These are phyloP conservation scores for Goffeauzyma gilvescens DNA, from an alignment of 768 basidiomycete genomes.

Conservation along the genomic window DNA sequence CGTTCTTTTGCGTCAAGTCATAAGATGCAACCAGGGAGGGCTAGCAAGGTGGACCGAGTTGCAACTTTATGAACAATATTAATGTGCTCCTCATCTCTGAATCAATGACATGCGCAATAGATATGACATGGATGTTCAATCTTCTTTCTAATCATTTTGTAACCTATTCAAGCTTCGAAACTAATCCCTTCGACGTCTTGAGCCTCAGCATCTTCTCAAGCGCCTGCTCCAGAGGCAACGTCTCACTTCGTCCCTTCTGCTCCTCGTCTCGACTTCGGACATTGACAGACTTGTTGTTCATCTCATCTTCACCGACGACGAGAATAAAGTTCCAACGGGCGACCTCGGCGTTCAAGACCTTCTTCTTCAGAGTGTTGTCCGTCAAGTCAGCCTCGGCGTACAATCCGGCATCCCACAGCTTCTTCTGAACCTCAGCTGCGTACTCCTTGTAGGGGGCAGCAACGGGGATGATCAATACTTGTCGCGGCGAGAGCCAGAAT, in stretches of 20 bases:
- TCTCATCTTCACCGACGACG: constrained; percentile 87
- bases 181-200: constrained; percentile 42
- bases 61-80: too few relatives aligned
- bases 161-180: constrained; percentile 40
- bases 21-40: too few relatives aligned
- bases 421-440: constrained; percentile 57
- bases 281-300: constrained; percentile 71
- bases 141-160: too few relatives aligned
- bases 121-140: not conserved
- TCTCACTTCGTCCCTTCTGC: constrained; percentile 46
- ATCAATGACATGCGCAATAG: too few relatives aligned
- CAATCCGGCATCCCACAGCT: constrained; percentile 49
- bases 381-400: constrained; percentile 85
- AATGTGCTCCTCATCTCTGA: too few relatives aligned
- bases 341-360: constrained; percentile 90
- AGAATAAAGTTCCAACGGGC: constrained; percentile 97
- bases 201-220: constrained; percentile 50
- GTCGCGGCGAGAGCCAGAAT: constrained; percentile 95
- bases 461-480: constrained; percentile 84
- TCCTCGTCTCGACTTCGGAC: constrained; percentile 93
- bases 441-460: constrained; percentile 77
- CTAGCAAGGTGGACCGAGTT: too few relatives aligned
- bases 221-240: constrained; percentile 49
- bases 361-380: constrained; percentile 82
- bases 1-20: constrained; percentile 46